These are phyloP conservation scores for Acer saccharum DNA, from an alignment of 345 rosid genomes.

Conservation along the genomic window DNA sequence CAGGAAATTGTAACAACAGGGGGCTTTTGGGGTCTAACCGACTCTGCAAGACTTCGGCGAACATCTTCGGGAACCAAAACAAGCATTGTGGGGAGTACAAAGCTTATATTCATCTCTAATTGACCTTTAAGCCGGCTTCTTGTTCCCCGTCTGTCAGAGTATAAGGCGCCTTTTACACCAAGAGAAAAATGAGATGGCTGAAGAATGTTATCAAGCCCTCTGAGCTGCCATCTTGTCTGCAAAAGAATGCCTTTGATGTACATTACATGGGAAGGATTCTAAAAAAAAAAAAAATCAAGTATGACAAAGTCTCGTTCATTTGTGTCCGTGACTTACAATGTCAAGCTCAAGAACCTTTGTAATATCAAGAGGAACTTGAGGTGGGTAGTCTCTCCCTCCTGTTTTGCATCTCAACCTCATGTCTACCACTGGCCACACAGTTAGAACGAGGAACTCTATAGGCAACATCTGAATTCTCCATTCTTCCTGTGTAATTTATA, in stretches of 20 bases:
- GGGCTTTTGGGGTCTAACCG: slow-evolving; percentile 38
- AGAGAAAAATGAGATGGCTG: slow-evolving; percentile 70
- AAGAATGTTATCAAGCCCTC: slow-evolving; percentile 60
- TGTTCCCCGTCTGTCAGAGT: slow-evolving; percentile 52
- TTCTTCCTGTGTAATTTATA: slow-evolving; percentile 51
- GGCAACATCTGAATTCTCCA: slow-evolving; percentile 97
- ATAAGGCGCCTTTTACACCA: slow-evolving; percentile 67
- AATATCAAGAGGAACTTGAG: slow-evolving; percentile 55
- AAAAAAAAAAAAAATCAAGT: neutral
- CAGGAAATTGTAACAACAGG: neutral
- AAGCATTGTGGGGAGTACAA: slow-evolving; percentile 74
- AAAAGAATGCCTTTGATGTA: slow-evolving; percentile 21
- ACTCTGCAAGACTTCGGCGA: slow-evolving; percentile 55
- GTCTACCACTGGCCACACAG: slow-evolving; percentile 81
- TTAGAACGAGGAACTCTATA: slow-evolving; percentile 62
- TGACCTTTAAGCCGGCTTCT: slow-evolving; percentile 72
- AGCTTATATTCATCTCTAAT: slow-evolving; percentile 72
- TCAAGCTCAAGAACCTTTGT: slow-evolving; percentile 74
- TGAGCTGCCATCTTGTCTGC: slow-evolving; percentile 84
- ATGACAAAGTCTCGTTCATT: neutral
- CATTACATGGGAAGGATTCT: neutral
- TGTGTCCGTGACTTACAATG: slow-evolving; percentile 52
- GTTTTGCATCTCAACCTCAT: slow-evolving; percentile 74
- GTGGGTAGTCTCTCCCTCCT: slow-evolving; percentile 70
- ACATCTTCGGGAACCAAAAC: slow-evolving; percentile 71